Base-by-base conservation (phyloP, 805 yeast species). In the Zygotorulaspora chibaensis region DNA sequence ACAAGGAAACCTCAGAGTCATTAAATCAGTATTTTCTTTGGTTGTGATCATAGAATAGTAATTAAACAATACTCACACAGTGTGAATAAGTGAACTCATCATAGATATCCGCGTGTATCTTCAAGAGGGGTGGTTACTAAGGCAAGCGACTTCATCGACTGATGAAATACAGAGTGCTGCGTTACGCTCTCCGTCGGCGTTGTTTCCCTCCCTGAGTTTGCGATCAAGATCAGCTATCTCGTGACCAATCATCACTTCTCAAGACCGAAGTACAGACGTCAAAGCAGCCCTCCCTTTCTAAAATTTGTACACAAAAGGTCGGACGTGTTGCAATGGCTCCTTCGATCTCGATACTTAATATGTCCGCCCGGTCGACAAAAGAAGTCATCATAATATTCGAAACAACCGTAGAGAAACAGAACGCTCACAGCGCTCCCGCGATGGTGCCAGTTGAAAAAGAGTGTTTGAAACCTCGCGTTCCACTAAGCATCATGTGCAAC, bases 351-450 rank as follows among this genome's bases (percentile, higher is more conserved):
- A 63, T 65, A 65, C 69, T 64, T 42, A 58, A 48, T 66, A 70
- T 70, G 75, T 70, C 74, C 75, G 75, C 75, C 75, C 75, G 75
- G 75, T 70, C 75, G 68, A 67, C 63, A 61, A 58, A 53, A 61
- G 44, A 55, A 62, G 25, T 66, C 69, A 66, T 66, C 70, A 66
- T 60, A 49, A n/a, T 33, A 20, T 33, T 13, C 36, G 25, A 7
- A 20, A 20, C 25, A 20, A 20, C 25, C 25, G 25, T 20, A 20
- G 25, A 20, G 25, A 20, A 20, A 20, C 25, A 20, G 25, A 20
- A 4, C 4, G 25, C 25, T 4, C 7, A 5, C 25, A 4, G 25
- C 25, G 25, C 7, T 5, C 25, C 7, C 25, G 25, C 25, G 25
- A 20, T 20, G 7, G 7, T 20, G 25, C 25, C 36, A n/a, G 16